Evolutionary conservation across 371 early-diverging fungal genomes (phyloP), one percentile per base, ranked within the genome.

Genomic region (Chytridium lagenaria): DNA sequence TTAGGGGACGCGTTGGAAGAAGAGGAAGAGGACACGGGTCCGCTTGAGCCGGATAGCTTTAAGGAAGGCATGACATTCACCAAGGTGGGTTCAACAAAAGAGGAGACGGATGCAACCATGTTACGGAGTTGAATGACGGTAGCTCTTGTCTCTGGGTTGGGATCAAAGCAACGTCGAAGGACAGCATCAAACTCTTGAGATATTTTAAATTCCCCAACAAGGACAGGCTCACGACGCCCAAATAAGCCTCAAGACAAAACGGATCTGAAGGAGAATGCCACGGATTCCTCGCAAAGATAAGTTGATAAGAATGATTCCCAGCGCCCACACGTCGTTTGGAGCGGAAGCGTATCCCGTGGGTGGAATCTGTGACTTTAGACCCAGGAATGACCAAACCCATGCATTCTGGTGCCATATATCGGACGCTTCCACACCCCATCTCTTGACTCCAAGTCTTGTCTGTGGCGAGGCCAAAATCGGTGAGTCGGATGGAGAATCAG

Each of bases 401-500:
- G 67, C 77, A 82, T 68, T 95, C 97, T 66, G 98, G 98, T 3
- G 95, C 94, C 87, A 95, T 94, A 79, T 98, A 98, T 78, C 93
- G 92, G 0, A 93, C 91, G n/a, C 92, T 91, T 12, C 98, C 98
- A 78, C 95, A 94, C 1, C 96, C 96, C 71, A 91, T 89, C 63
- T 95, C 95, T 12, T 73, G 87, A 23, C 92, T 92, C 74, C 83
- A 82, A 0, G 71, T 68, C n/a, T 93, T 88, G 3, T 88, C 88
- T 0, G 97, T 97, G 1, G 96, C 92, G 12, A 98, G 87, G 0
- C 98, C 98, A 86, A 98, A 98, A 77, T 98, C 98, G 28, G 95
- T 90, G 26, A 98, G 84, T 76, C 95, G 93, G 69, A 95, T 69
- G 92, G 65, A 68, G 19, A 36, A 34, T 68, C 61, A 16, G 39